These are phyloP conservation scores for Citrus glauca DNA, from an alignment of 345 rosid species.

Conservation along the genomic window DNA sequence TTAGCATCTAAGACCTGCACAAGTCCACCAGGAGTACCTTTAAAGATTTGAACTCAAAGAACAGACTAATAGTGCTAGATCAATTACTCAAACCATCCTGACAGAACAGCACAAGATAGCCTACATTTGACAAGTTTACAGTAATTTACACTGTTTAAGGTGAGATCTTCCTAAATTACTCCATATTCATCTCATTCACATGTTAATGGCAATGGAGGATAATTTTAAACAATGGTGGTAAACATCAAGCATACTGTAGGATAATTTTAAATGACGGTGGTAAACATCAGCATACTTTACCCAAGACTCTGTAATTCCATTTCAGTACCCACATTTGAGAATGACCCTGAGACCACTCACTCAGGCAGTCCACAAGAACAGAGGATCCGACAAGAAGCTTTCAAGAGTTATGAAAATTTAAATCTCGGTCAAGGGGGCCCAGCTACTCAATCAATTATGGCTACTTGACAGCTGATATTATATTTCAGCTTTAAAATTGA, in stretches of 20 bases:
- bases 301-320: neutral
- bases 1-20: slow-evolving; percentile 82
- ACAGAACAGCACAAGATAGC: neutral
- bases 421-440: neutral
- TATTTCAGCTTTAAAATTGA: neutral
- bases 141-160: neutral
- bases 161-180: neutral
- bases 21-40: neutral
- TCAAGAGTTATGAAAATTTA: neutral
- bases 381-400: neutral
- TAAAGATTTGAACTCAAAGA: slow-evolving; percentile 2
- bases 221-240: neutral
- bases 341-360: neutral
- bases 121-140: neutral
- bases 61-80: neutral
- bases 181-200: neutral
- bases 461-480: neutral
- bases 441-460: neutral
- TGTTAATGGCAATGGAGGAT: neutral
- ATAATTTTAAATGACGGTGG: neutral
- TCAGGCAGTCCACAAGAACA: neutral
- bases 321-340: neutral
- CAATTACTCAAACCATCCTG: neutral
- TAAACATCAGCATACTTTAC: neutral
- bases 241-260: neutral